Evolutionary conservation across 345 rosid species (phyloP).

Genomic region (Melaleuca alternifolia): DNA sequence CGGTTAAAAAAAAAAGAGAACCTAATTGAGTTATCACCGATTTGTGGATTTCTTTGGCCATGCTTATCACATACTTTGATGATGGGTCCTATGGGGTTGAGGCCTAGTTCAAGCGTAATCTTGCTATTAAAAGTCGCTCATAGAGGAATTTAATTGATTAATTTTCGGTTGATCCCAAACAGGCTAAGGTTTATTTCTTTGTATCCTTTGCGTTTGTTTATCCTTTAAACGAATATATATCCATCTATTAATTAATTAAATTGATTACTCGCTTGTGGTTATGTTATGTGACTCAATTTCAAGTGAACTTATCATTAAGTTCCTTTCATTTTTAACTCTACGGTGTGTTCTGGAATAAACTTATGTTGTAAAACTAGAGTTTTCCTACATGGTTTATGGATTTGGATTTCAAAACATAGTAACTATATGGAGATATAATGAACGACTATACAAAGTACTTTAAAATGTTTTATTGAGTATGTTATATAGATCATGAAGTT

Average conservation of each 20-base stretch:
- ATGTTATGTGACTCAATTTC: too few species aligned
- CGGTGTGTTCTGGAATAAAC: too few species aligned
- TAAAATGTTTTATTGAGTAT: not conserved
- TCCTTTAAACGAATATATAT: not conserved
- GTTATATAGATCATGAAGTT: not conserved
- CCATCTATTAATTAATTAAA: too few species aligned
- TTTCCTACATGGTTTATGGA: too few species aligned
- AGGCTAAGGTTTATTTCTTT: not conserved
- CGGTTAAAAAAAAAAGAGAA: too few species aligned
- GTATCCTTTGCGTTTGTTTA: not conserved
- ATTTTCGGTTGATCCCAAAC: not conserved
- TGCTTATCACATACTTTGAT: not conserved
- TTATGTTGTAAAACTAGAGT: too few species aligned
- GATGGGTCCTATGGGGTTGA: not conserved
- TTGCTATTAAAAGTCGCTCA: not conserved
- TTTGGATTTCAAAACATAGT: not conserved
- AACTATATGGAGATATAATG: not conserved
- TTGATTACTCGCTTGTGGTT: too few species aligned
- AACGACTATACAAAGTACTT: not conserved
- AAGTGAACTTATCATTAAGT: too few species aligned
- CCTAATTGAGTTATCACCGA: too few species aligned
- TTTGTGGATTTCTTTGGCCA: not conserved
- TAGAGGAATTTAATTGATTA: not conserved
- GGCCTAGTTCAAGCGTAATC: not conserved
- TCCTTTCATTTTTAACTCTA: too few species aligned